Percentiles rank a stretch among this genome's conserved stretches.
Evolutionary conservation across 129 eudicot genomes (phyloP).

Genomic region (Flaveria ramosissima): DNA sequence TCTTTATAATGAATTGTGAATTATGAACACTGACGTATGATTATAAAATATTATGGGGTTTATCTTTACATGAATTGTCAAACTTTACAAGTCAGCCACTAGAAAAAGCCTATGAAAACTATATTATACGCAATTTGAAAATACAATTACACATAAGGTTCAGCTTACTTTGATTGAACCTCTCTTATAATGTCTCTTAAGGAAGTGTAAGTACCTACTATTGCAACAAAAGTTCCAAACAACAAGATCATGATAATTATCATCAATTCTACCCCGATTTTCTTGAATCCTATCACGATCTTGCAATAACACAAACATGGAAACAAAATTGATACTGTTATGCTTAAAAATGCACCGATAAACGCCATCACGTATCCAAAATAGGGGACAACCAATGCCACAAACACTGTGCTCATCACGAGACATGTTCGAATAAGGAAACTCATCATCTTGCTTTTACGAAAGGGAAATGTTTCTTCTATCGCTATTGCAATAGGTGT

Average conservation of each 20-base stretch:
- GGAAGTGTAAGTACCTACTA: conserved; percentile 56
- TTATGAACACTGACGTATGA: no score
- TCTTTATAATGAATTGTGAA: no score
- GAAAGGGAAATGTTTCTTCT: conserved; percentile 46
- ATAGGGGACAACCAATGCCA: conserved; percentile 62
- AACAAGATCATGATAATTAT: conserved; percentile 40
- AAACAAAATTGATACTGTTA: conserved; percentile 59
- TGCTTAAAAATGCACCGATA: conserved; percentile 61
- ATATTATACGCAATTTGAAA: not conserved
- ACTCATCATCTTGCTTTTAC: conserved; percentile 37
- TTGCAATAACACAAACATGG: conserved; percentile 75
- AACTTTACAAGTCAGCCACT: no score
- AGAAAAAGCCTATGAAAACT: no score
- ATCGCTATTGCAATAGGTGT: conserved; percentile 53
- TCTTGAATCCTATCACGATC: conserved; percentile 43
- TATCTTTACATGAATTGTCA: no score
- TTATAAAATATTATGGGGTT: no score
- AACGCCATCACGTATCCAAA: conserved; percentile 75
- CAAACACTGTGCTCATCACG: conserved; percentile 56
- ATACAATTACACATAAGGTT: not conserved
- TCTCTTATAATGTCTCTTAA: conserved; percentile 45
- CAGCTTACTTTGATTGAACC: conserved; percentile 34
- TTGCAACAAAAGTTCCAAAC: conserved; percentile 46
- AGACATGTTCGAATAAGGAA: conserved; percentile 48
- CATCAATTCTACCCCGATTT: conserved; percentile 40